Evolutionary conservation across 805 yeast species (phyloP), one percentile per base, ranked within the genome.

Genomic region (Ogataea angusta): DNA sequence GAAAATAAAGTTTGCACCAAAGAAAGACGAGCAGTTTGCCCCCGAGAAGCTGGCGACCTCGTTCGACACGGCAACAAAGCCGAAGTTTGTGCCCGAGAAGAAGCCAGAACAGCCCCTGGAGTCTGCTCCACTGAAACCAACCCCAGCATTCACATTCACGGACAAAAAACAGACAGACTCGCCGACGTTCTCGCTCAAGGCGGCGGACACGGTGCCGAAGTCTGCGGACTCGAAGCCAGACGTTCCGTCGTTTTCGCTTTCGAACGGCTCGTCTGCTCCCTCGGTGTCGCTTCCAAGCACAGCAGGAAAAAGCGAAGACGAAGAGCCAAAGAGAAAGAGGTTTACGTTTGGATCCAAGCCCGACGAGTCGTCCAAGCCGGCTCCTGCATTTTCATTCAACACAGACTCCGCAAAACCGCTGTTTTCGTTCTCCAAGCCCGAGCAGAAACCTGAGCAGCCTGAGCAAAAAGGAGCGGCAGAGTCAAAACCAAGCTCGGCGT

Each of bases 1-100:
- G 10, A 60, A 60, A 26, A 30, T 60, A 13, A 60, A 51, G 38
- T 60, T 60, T 23, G 38, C 23, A 6, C 17, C 46, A 2, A 48
- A 42, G n/a, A 30, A 51, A 14, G 46, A 38, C 12, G 18, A 46
- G 16, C 35, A 34, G 10, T 50, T 55, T 17, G 42, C 42, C 12
- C 39, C 60, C 1, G 25, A 47, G 6, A 46, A 30, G 18, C 40
- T 34, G 34, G 46, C 36, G 38, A 43, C 35, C 7, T 18, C 38
- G 16, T 51, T 51, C 23, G 53, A 51, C 27, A 51, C 47, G 3
- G 49, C 53, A 1, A 30, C 43, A 2, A 45, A 41, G 32, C 53
- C 48, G 2, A 51, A 45, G 38, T 39, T 46, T 10, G 36, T 38
- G 25, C 25, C 38, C 9, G 47, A 33, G 17, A 21, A 40, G 18